Conservation (phyloP, 495 filamentous ascomycete genomes). For the Cairneyella variabilis region DNA sequence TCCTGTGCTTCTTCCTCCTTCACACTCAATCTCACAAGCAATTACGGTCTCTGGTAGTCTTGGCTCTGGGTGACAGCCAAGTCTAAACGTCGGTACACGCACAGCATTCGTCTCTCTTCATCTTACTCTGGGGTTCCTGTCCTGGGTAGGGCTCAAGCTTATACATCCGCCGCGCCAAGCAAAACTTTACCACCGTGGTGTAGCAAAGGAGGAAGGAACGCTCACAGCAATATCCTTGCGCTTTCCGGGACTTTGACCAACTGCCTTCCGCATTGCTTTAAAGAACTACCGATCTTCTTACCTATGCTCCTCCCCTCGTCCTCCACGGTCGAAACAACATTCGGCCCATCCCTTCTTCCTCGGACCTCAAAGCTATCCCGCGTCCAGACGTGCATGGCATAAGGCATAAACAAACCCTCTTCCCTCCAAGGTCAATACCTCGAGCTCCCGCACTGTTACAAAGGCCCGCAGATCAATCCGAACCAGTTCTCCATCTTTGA, state of each 20-base stretch:
- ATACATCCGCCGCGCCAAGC: not conserved
- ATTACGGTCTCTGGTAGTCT: too few relatives aligned
- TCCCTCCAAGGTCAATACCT: too few relatives aligned
- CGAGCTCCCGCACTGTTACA: too few relatives aligned
- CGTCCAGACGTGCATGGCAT: conserved; percentile 2
- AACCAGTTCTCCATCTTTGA: conserved; percentile 3
- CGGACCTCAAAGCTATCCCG: not conserved
- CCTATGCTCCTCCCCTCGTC: conserved; percentile 12
- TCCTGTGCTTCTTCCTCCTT: too few relatives aligned
- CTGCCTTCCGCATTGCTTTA: conserved; percentile 14
- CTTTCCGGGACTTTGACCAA: conserved; percentile 1
- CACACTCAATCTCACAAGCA: too few relatives aligned
- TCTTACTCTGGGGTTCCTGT: not conserved
- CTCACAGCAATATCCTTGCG: conserved; percentile 12
- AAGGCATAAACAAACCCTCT: conserved; percentile 15
- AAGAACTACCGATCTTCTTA: not conserved
- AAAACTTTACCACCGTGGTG: not conserved
- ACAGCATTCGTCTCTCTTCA: not conserved
- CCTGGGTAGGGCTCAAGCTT: not conserved
- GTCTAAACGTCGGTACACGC: not conserved
- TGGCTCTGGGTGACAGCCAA: too few relatives aligned
- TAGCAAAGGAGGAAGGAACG: conserved; percentile 3
- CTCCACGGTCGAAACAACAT: conserved; percentile 19
- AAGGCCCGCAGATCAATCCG: not conserved
- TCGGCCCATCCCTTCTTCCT: conserved; percentile 14